These are phyloP conservation scores for Amylostereum areolatum DNA, from an alignment of 1,284 basidiomycete genomes.

Conservation along the genomic window DNA sequence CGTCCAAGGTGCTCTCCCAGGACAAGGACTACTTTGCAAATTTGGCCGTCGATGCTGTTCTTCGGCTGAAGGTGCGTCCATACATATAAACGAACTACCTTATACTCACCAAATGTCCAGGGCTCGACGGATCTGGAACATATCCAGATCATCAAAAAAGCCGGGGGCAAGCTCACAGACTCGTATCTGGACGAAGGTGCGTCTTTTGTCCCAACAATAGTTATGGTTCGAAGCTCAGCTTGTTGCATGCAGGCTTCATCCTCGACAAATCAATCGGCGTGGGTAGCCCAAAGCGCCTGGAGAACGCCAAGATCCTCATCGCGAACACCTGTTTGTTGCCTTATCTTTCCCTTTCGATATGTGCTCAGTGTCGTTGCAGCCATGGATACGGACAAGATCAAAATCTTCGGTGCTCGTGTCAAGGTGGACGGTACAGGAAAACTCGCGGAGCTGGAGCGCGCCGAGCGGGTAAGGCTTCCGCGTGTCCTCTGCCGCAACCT, in stretches of 20 bases:
- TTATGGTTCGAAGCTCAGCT: neutral
- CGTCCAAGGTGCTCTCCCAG: conserved; percentile 93
- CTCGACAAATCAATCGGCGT: conserved; percentile 95
- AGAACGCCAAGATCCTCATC: conserved; percentile 95
- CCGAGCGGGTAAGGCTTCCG: conserved; percentile 62
- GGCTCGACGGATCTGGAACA: conserved; percentile 97
- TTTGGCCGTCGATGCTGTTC: conserved; percentile 94
- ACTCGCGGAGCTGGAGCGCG: conserved; percentile 95
- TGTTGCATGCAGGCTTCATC: conserved; percentile 75
- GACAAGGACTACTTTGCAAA: conserved; percentile 99
- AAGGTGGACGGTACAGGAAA: conserved; percentile 96
- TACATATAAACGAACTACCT: neutral
- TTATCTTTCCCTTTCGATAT: neutral
- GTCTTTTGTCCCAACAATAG: conserved; percentile 15
- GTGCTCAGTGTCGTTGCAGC: too few species aligned
- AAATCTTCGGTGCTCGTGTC: conserved; percentile 95
- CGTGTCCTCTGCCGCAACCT: neutral
- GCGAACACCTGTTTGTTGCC: conserved; percentile 84
- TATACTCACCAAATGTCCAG: conserved; percentile 28
- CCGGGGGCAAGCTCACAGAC: conserved; percentile 96
- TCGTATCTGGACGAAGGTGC: conserved; percentile 95
- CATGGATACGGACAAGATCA: conserved; percentile 99
- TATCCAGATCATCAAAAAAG: conserved; percentile 99
- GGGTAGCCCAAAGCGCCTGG: conserved; percentile 91
- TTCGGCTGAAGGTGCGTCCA: conserved; percentile 74